Evolutionary conservation across 2,329 filamentous ascomycete species (phyloP).

Genomic region (Penicillium frequentans): DNA sequence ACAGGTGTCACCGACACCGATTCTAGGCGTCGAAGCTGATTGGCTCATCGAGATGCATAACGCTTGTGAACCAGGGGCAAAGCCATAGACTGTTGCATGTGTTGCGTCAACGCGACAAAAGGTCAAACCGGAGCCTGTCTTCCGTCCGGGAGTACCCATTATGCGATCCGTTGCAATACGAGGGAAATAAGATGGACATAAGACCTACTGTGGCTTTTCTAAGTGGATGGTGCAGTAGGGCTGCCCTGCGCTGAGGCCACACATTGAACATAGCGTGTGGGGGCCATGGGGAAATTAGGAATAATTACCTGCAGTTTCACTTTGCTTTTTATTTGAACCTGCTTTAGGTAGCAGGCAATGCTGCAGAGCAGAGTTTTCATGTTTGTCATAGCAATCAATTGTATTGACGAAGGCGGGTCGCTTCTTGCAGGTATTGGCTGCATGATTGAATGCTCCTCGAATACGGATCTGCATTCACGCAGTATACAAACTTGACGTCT

Average conservation of each 20-base stretch:
- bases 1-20: not conserved
- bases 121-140: not conserved
- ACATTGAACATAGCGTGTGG: slow-evolving; percentile 9
- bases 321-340: slow-evolving; percentile 2
- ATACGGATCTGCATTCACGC: not conserved
- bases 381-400: not conserved
- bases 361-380: not conserved
- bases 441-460: not conserved
- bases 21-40: not conserved
- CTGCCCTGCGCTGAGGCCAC: slow-evolving; percentile 1
- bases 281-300: slow-evolving; percentile 16
- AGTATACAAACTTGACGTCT: not conserved
- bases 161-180: not conserved
- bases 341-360: not conserved
- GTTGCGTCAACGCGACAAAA: not conserved
- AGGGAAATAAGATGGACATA: not conserved
- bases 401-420: not conserved
- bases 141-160: not conserved
- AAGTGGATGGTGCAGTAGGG: slow-evolving; percentile 10
- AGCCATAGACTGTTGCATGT: not conserved
- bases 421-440: not conserved
- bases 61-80: slow-evolving; percentile 3
- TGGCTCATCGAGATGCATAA: slow-evolving; percentile 7
- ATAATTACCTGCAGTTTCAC: slow-evolving; percentile 13
- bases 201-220: no score